These are phyloP conservation scores for Boletus vermiculosoides DNA, from an alignment of 768 basidiomycete genomes.

Conservation along the genomic window DNA sequence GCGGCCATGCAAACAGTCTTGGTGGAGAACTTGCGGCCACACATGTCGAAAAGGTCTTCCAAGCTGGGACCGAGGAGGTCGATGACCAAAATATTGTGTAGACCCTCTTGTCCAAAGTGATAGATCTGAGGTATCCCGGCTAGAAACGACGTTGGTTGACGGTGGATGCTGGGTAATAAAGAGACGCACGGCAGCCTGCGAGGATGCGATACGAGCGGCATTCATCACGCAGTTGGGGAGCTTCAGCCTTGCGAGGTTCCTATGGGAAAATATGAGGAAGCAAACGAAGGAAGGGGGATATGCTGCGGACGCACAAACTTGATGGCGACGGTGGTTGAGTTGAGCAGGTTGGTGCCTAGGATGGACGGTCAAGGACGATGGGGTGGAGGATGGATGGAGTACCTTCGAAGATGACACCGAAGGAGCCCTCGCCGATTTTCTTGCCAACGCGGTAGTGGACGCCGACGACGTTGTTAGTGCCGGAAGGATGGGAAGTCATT, in stretches of 20 bases:
- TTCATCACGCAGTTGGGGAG: slow-evolving; percentile 96
- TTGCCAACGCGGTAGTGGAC: slow-evolving; percentile 97
- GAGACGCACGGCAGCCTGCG: slow-evolving; percentile 79
- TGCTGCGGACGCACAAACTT: slow-evolving; percentile 82
- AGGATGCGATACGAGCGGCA: slow-evolving; percentile 95
- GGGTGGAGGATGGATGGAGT: slow-evolving; percentile 7
- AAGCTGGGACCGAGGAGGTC: slow-evolving; percentile 95
- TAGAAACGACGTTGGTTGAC: slow-evolving; percentile 36
- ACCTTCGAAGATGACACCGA: slow-evolving; percentile 96
- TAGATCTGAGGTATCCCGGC: slow-evolving; percentile 99
- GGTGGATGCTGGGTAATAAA: slow-evolving; percentile 6
- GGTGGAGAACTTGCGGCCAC: slow-evolving; percentile 93
- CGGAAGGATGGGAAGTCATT: slow-evolving; percentile 57
- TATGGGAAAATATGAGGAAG: slow-evolving; percentile 33
- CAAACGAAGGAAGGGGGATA: neutral
- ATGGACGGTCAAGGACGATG: neutral
- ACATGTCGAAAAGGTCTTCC: slow-evolving; percentile 99
- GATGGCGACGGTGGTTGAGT: slow-evolving; percentile 98
- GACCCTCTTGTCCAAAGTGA: slow-evolving; percentile 98
- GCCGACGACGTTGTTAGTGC: slow-evolving; percentile 80
- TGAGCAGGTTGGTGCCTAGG: slow-evolving; percentile 93
- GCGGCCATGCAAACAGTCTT: slow-evolving; percentile 99
- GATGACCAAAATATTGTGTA: slow-evolving; percentile 98
- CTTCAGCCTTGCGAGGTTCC: slow-evolving; percentile 93
- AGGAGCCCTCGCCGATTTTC: slow-evolving; percentile 99